Percentiles rank a stretch among this genome's conserved stretches.
Conservation (phyloP, 768 basidiomycete genomes). For the Mycena vitilis region DNA sequence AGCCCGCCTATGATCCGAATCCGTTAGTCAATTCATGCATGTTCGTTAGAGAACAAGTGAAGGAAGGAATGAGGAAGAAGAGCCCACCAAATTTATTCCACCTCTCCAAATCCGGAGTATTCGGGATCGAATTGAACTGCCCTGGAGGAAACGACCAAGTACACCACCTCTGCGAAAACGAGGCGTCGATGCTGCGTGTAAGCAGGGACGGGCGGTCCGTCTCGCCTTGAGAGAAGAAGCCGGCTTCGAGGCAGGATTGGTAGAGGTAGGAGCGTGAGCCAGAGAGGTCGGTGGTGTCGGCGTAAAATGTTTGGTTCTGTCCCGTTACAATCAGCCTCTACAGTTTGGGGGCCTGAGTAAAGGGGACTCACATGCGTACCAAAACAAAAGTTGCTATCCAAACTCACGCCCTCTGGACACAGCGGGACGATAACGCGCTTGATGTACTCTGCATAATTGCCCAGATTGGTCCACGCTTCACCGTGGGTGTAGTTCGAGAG, state of each 20-base stretch:
- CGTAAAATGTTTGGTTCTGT: constrained; percentile 23
- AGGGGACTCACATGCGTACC: constrained; percentile 25
- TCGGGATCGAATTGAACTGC: constrained; percentile 21
- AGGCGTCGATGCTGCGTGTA: constrained; percentile 25
- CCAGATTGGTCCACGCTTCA: constrained; percentile 24
- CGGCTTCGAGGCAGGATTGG: constrained; percentile 27
- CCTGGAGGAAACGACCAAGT: constrained; percentile 22
- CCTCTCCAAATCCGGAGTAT: constrained; percentile 25
- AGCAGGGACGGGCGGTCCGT: constrained; percentile 2
- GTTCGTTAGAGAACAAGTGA: no score
- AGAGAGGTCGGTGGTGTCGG: constrained; percentile 24
- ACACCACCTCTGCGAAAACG: constrained; percentile 15
- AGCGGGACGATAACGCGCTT: constrained; percentile 22
- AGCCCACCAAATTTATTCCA: constrained; percentile 29
- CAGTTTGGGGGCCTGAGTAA: no score
- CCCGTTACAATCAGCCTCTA: neutral
- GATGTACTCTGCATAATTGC: constrained; percentile 31
- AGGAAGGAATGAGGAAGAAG: no score
- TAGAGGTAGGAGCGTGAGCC: constrained; percentile 28
- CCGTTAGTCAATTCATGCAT: no score
- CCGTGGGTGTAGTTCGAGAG: constrained; percentile 29
- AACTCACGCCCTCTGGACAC: constrained; percentile 25
- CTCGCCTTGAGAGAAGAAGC: neutral
- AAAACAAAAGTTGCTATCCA: constrained; percentile 31
- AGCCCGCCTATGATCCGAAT: neutral